Evolutionary conservation across 78 protist species (phyloP).

Genomic region (Emiliania huxleyi): DNA sequence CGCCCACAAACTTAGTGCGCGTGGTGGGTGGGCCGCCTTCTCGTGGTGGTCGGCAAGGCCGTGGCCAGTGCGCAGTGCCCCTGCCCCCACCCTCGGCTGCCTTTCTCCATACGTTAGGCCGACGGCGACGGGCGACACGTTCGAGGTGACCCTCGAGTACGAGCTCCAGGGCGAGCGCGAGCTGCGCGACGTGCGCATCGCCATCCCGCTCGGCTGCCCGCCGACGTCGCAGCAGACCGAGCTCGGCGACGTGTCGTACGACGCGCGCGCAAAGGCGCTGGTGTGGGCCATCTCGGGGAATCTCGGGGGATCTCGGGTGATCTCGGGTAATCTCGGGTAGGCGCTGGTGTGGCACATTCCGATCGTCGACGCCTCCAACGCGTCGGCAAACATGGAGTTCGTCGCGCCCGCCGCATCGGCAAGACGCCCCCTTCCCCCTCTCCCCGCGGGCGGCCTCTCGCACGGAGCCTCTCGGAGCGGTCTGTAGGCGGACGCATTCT

Average conservation of each 20-base stretch:
- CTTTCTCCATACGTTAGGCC: not conserved
- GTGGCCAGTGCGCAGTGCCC: too few species aligned
- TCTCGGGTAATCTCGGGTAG: not conserved
- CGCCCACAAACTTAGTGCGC: too few species aligned
- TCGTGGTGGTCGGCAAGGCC: too few species aligned
- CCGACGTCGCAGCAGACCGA: too few species aligned
- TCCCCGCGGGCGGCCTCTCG: not conserved
- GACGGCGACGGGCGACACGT: not conserved
- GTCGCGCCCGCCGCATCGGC: not conserved
- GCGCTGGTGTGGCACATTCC: conserved; percentile 25
- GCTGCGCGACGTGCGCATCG: not conserved
- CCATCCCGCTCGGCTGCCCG: not conserved
- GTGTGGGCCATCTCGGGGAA: not conserved
- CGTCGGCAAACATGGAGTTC: conserved; percentile 49
- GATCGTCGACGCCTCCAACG: conserved; percentile 32
- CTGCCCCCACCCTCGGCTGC: not conserved
- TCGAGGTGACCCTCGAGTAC: not conserved
- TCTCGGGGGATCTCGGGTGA: not conserved
- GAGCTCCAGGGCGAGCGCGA: not conserved
- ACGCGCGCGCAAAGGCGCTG: not conserved
- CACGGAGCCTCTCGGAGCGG: not conserved
- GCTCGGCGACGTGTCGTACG: not conserved
- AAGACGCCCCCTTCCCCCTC: not conserved
- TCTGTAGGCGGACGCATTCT: conserved; percentile 46
- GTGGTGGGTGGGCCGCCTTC: too few species aligned